A percentile compares a stretch with the other conserved stretches of the same genome.
Conservation (phyloP, 2,329 filamentous ascomycete species). For the Paecilomyces formosus region DNA sequence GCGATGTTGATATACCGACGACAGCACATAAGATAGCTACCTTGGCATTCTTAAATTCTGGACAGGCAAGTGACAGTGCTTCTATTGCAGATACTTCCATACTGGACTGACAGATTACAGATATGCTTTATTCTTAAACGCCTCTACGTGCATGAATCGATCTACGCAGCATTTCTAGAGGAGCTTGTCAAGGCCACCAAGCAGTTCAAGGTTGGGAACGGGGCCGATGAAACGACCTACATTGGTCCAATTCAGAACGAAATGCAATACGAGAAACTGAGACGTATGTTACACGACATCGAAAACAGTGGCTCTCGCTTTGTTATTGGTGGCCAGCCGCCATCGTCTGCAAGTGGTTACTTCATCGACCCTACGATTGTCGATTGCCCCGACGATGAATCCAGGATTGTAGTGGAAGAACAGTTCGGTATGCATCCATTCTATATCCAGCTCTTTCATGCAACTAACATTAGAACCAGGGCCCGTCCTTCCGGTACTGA, state of each 20-base stretch:
- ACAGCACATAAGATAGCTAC: slow-evolving; percentile 34
- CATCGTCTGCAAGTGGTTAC: slow-evolving; percentile 44
- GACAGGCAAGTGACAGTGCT: slow-evolving; percentile 13
- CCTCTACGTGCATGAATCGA: slow-evolving; percentile 49
- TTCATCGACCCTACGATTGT: slow-evolving; percentile 44
- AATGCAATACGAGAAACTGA: slow-evolving; percentile 52
- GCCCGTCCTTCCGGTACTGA: slow-evolving; percentile 42
- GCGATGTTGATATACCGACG: slow-evolving; percentile 50
- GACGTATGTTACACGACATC: slow-evolving; percentile 46
- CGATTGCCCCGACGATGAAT: slow-evolving; percentile 27
- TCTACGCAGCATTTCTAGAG: slow-evolving; percentile 41
- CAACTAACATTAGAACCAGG: slow-evolving; percentile 33
- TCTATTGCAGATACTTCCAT: not conserved
- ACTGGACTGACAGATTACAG: slow-evolving; percentile 22
- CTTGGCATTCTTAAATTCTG: slow-evolving; percentile 50
- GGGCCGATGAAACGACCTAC: slow-evolving; percentile 29
- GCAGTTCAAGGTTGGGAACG: not conserved
- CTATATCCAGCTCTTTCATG: not conserved
- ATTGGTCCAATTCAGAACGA: slow-evolving; percentile 56
- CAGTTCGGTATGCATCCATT: slow-evolving; percentile 32
- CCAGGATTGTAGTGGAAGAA: slow-evolving; percentile 40
- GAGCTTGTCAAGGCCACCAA: slow-evolving; percentile 33
- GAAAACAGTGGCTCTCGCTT: slow-evolving; percentile 45
- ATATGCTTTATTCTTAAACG: slow-evolving; percentile 47
- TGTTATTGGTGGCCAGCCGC: slow-evolving; percentile 44